Evolutionary conservation across 1,284 basidiomycete species (phyloP), one percentile per base, ranked within the genome.

Genomic region (Cryptococcus jaspeensis): DNA sequence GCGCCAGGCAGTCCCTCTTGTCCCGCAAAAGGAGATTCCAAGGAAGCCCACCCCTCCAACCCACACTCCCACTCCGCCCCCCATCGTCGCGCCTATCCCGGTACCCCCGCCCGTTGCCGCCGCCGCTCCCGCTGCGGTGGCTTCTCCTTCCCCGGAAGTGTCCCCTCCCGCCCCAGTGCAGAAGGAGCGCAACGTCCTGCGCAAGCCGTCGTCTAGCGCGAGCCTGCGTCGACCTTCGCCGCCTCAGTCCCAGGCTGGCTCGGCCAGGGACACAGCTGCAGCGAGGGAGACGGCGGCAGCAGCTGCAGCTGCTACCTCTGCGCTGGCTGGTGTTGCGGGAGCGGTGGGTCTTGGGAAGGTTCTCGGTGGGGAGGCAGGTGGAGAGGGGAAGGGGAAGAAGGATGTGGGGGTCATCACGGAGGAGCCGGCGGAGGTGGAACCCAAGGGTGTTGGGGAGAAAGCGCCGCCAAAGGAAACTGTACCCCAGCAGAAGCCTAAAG

Each of bases 381-480:
- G 47, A 23, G 32, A 32, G n/a, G 35, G 18, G n/a, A 43, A 39
- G 38, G 53, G 50, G n/a, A 46, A 47, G 44, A n/a, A 36, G 7
- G 46, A 46, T 11, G 44, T 51, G 41, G 32, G 37, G 18, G 54
- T 41, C 0, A n/a, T 41, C 23, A 43, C 5, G 11, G 41, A 20
- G 41, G 23, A 25, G 16, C 20, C 39, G 35, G 11, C 41, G 13
- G 18, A 5, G 12, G 47, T 47, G 18, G 18, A 32, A 32, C 35
- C 32, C 5, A 11, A 38, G 6, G 3, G 7, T n/a, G 13, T 12
- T 25, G 36, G 36, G 35, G 20, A 9, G 47, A 49, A 23, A 38
- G 20, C 16, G 16, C 11, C 20, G 4, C 41, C n/a, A 20, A n/a
- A 23, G 41, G 18, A n/a, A 43, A 39, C 40, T 13, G 36, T 16